phyloP scores from a whole-genome alignment of 352 stramenopile species.

The Phytophthora citricola region DNA sequence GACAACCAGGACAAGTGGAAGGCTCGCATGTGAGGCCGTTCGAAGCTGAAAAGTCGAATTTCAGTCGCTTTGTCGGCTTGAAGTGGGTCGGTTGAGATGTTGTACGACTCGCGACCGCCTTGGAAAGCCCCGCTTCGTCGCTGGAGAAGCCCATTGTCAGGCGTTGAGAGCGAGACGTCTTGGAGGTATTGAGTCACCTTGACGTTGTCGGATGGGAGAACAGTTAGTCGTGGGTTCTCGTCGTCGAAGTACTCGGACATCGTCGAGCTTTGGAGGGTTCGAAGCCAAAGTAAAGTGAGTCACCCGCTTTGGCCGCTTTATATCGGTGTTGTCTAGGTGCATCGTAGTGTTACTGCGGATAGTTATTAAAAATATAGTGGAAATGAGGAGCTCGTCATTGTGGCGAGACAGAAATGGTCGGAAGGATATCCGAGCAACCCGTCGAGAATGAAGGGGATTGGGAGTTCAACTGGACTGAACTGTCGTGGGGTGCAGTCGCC shows the following conservation, averaged over 20 bases:
- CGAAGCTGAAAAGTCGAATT: constrained; percentile 36
- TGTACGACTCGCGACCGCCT: constrained; percentile 11
- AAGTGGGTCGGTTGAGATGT: constrained; percentile 40
- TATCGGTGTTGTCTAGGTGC: too few species aligned
- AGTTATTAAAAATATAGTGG: too few species aligned
- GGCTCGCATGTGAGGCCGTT: constrained; percentile 44
- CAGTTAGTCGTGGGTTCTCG: constrained; percentile 4
- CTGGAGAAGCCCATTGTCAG: not conserved
- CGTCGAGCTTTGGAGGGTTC: not conserved
- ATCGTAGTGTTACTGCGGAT: too few species aligned
- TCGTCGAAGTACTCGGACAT: constrained; percentile 21
- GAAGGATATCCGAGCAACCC: too few species aligned
- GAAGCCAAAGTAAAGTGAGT: constrained; percentile 20
- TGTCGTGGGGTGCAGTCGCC: too few species aligned
- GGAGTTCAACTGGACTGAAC: too few species aligned
- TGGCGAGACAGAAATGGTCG: too few species aligned
- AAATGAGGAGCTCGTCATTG: too few species aligned
- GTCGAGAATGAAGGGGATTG: too few species aligned
- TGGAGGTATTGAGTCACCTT: constrained; percentile 8
- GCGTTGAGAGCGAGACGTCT: not conserved
- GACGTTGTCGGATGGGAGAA: not conserved
- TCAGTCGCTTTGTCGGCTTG: constrained; percentile 36
- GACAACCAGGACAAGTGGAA: constrained; percentile 93
- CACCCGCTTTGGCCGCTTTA: too few species aligned
- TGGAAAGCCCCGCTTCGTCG: not conserved